These are phyloP conservation scores for Hibiscus trionum DNA, from an alignment of 345 rosid species.

Conservation along the genomic window DNA sequence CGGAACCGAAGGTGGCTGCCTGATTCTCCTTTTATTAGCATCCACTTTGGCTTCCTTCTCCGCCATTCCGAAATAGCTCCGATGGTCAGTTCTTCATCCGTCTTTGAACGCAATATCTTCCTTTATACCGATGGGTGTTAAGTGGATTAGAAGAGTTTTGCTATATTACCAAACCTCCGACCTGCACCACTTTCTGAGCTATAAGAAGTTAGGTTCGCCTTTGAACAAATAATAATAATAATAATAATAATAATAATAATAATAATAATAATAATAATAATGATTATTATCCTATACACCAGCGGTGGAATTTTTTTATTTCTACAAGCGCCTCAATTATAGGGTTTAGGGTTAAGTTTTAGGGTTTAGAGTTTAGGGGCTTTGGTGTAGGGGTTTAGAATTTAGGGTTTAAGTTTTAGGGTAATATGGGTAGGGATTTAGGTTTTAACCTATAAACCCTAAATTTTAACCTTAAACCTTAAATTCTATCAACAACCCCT, in stretches of 20 bases:
- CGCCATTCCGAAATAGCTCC: constrained; percentile 22
- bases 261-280: neutral
- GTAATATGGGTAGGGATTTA: no score
- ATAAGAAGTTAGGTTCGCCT: constrained; percentile 19
- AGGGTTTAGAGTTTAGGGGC: no score
- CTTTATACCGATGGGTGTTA: neutral
- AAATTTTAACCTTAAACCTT: no score
- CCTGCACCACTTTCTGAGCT: constrained; percentile 7
- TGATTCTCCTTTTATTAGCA: constrained; percentile 31
- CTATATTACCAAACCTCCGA: neutral
- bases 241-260: neutral
- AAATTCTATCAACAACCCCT: no score
- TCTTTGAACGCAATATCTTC: neutral
- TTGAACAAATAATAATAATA: neutral
- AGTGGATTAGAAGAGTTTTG: constrained; percentile 9
- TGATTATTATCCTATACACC: no score
- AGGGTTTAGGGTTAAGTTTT: no score
- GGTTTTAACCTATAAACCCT: no score
- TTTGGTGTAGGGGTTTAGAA: no score
- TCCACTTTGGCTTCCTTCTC: constrained; percentile 13
- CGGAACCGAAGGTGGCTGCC: constrained; percentile 70
- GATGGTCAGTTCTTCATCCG: neutral
- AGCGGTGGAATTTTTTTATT: no score
- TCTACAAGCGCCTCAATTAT: no score
- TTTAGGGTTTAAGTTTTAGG: no score